Evolutionary conservation across 2,329 filamentous ascomycete species (phyloP), one percentile per base, ranked within the genome.

Genomic region (Epichloe glyceriae): DNA sequence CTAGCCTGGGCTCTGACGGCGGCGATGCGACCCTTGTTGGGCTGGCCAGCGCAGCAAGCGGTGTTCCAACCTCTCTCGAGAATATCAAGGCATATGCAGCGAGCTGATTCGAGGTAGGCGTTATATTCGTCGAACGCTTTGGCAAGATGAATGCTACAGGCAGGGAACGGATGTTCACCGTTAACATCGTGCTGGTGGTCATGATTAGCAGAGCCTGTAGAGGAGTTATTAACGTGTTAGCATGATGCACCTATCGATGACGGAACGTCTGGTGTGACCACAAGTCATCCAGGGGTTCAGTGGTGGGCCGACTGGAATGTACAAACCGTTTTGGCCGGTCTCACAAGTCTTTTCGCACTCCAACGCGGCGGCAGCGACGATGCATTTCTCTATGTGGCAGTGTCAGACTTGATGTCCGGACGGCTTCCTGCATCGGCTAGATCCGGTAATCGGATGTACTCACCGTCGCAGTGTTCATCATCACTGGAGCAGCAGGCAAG

Each of bases 1-100:
- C 40, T 33, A 20, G 15, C 19, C 22, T 5, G n/a, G 15, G 30
- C 38, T 14, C 11, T 43, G 42, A 14, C 40, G 41, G 30, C 39
- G 7, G 20, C 17, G 6, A 50, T 14, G 20, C 37, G 15, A 5
- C 34, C 30, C 8, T 54, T 47, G 12, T 49, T 46, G 19, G 42
- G 50, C 39, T 57, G 50, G 8, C 50, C 49, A 49, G 50, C 53
- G 45, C 65, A 67, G 53, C 64, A 66, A 5, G 58, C 55, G 1
- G 57, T 58, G 30, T 61, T 44, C 50, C 60, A 43, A 30, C 61
- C 60, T 44, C 53, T 52, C 0, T 63, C 64, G 43, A 68, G 58
- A 22, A 67, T 57, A 47, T 56, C 61, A 37, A 64, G 64, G 54
- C 66, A 68, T 53, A 68, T 67, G 56, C 66, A 68, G 2, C 65